Evolutionary conservation across 2,329 filamentous ascomycete species (phyloP), one percentile per base, ranked within the genome.

Genomic region (Botrytis paeoniae): DNA sequence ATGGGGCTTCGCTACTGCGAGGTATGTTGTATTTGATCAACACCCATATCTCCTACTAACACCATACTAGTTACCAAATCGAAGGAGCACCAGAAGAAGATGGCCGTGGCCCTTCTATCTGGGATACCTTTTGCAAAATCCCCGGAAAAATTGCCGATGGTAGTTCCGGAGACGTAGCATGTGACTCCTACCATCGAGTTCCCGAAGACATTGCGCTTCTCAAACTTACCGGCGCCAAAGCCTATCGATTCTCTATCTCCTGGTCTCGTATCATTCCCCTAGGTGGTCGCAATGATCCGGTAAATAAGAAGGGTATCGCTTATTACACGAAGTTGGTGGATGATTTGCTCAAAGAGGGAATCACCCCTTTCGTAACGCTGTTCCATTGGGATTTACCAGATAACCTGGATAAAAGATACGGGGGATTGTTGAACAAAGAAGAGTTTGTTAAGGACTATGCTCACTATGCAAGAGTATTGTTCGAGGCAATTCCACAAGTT

Each of bases 301-400:
- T 97, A 83, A 97, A 97, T 84, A 86, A 93, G 79, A 87, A 88
- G 73, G 94, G 93, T 39, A 83, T 97, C 59, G 88, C 92, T 77
- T 91, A 93, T 84, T 97, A 97, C 82, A 85, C 90, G 80, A 89
- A 91, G 79, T 91, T 97, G 75, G 89, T 94, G 61, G 92, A 96
- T 80, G 92, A 93, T 79, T 86, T 97, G 68, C 86, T 92, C 62
- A 92, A 86, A 7, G 92, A 91, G 9, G 92, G 91, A 74, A 96
- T 97, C 79, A 88, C 86, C 35, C 94, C 94, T 1, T 90, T 96
- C 81, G 88, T 97, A 79, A 97, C 94, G 5, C 85, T 97, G 25
- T 93, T 92, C 82, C 94, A 97, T 83, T 97, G 94, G 93, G 94
- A 97, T 83, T 86, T 96, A 14, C 94, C 94, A 4, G 89, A 94